Base-by-base conservation (phyloP, 108 stramenopile genomes). In the Fragilaria crotonensis region DNA sequence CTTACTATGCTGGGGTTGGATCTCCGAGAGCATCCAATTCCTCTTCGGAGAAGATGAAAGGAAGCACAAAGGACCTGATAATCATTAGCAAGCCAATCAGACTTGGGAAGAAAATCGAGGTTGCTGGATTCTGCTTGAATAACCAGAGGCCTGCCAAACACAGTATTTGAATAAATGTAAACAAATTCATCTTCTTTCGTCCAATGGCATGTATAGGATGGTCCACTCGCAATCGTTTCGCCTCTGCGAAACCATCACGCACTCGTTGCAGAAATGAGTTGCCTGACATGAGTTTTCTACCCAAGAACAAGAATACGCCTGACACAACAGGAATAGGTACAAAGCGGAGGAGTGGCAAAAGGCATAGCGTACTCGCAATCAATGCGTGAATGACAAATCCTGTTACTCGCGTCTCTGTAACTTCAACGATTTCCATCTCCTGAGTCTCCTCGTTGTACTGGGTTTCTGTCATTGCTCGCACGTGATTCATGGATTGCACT, bases 21-120 rank as follows among this genome's bases (percentile, higher is more conserved):
- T 93, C 92, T 20, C 88, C 90, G 11, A 95, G 70, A 0, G 70
- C 82, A 0, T 57, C 63, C 23, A 95, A 75, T 52, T 95, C 94
- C 22, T 75, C 64, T 54, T 90, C 83, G 32, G 73, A 68, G 62
- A 95, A 95, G 27, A 90, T 58, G 28, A 78, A 80, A 0, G 96
- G 96, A 25, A 97, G 68, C 26, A 88, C 50, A 30, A 72, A 66
- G 5, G 74, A 65, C 44, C 96, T 77, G 59, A 95, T 85, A 11
- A 80, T 57, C 82, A 97, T 93, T 22, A 97, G 67, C 57, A 97
- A 46, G 0, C 93, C 91, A 62, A 97, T 97, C 45, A 93, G 88
- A 20, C 85, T 81, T 1, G 96, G 96, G 57, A 97, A 97, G 80
- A 97, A 95, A n/a, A 97, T 93, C 53, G 94, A 83, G 22, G 93